phyloP scores from a whole-genome alignment of 2,329 filamentous ascomycete genomes.

The Xylariomycetidae sp. region DNA sequence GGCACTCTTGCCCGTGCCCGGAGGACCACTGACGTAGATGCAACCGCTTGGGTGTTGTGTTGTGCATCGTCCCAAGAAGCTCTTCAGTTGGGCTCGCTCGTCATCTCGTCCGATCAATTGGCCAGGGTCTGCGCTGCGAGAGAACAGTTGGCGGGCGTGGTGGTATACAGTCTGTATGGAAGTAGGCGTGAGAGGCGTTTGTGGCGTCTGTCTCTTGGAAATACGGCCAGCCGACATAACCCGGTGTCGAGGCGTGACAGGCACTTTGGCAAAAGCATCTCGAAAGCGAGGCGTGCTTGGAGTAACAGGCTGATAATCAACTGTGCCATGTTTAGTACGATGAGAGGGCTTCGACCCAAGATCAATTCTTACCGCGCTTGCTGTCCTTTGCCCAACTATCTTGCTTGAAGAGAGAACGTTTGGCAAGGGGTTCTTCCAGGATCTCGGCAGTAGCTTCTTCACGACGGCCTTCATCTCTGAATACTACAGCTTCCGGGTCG shows the following conservation, averaged over 20 bases:
- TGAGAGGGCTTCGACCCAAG: too few relatives aligned
- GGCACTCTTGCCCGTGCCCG: constrained; percentile 94
- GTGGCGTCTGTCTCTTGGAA: constrained; percentile 73
- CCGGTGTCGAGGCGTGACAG: constrained; percentile 77
- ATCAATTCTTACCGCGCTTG: constrained; percentile 14
- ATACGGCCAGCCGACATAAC: constrained; percentile 73
- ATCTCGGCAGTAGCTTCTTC: constrained; percentile 38
- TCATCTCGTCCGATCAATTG: constrained; percentile 74
- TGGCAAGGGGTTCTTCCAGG: constrained; percentile 26
- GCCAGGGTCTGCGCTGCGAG: constrained; percentile 69
- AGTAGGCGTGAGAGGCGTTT: constrained; percentile 67
- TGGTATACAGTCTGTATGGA: constrained; percentile 76
- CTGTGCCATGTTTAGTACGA: constrained; percentile 13
- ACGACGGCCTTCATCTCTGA: constrained; percentile 33
- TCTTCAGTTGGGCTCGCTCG: constrained; percentile 58
- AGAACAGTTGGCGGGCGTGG: constrained; percentile 80
- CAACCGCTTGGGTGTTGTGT: constrained; percentile 66
- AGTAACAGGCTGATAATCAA: constrained; percentile 50
- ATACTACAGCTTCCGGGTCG: constrained; percentile 45
- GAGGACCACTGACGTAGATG: constrained; percentile 91
- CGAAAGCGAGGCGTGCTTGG: constrained; percentile 74
- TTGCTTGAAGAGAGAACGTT: constrained; percentile 16
- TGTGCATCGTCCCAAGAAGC: constrained; percentile 64
- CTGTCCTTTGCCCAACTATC: constrained; percentile 5
- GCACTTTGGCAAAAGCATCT: constrained; percentile 68